These are phyloP conservation scores for Theileria luwenshuni DNA, from an alignment of 169 alveolate species.

Conservation along the genomic window DNA sequence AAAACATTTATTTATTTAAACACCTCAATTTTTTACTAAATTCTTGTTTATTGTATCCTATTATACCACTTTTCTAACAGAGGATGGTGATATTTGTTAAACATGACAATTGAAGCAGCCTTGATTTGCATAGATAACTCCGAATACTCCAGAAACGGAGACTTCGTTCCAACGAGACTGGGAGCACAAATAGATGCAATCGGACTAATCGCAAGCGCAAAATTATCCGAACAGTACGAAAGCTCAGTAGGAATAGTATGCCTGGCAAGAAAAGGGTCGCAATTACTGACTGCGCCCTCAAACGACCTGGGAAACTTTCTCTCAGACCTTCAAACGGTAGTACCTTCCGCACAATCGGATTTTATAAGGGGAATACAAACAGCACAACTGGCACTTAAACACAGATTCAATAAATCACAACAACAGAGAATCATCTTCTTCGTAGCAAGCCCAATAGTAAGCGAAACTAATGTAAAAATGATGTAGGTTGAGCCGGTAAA, in stretches of 20 bases:
- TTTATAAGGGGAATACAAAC: conserved; percentile 88
- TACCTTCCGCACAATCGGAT: conserved; percentile 87
- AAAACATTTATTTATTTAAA: conserved; percentile 1
- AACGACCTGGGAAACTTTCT: conserved; percentile 89
- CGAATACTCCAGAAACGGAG: conserved; percentile 95
- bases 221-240: conserved; percentile 84
- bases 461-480: conserved; percentile 1
- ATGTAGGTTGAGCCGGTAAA: conserved; percentile 61
- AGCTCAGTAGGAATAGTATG: conserved; percentile 92
- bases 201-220: conserved; percentile 68
- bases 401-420: conserved; percentile 92
- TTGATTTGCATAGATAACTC: conserved; percentile 95
- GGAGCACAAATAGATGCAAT: conserved; percentile 87
- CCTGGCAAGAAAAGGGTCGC: conserved; percentile 93
- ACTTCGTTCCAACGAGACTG: conserved; percentile 90
- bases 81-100: conserved; percentile 24
- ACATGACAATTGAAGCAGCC: conserved; percentile 95
- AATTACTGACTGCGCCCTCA: conserved; percentile 90
- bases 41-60: not conserved
- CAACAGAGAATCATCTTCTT: conserved; percentile 93
- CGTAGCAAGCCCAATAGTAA: conserved; percentile 92
- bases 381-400: conserved; percentile 95
- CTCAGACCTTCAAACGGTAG: conserved; percentile 80
- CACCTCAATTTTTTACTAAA: not conserved
- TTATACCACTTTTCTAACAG: not conserved